Conservation (phyloP, 176 grass and related monocot genomes). For the Carex pumila region DNA sequence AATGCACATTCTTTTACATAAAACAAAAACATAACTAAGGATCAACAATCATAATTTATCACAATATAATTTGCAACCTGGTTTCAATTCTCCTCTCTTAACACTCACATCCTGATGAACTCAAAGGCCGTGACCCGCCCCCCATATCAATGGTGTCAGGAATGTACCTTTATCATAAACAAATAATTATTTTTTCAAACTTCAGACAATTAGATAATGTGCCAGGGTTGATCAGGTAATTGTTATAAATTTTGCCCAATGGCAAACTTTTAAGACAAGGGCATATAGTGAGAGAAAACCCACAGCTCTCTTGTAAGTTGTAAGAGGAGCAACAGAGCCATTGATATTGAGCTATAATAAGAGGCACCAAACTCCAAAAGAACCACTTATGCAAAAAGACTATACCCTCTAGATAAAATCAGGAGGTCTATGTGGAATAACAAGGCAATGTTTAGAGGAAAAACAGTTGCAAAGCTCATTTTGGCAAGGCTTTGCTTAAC, state of each 20-base stretch:
- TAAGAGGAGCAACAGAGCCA: neutral
- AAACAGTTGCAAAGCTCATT: neutral
- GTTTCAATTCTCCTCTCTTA: constrained; percentile 20
- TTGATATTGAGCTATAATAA: neutral
- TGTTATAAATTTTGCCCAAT: neutral
- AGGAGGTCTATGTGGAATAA: neutral
- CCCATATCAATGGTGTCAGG: constrained; percentile 75
- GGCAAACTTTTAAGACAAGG: neutral
- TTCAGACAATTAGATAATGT: neutral
- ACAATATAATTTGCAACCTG: constrained; percentile 3
- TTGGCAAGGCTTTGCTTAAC: neutral
- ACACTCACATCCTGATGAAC: constrained; percentile 59
- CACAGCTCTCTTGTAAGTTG: neutral
- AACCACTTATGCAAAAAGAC: neutral
- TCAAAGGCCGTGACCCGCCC: constrained; percentile 35
- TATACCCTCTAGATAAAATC: too few species aligned
- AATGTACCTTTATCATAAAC: constrained; percentile 56
- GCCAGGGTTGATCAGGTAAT: neutral
- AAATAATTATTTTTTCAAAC: neutral
- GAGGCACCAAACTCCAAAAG: neutral
- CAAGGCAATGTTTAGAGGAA: neutral
- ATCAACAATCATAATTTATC: constrained; percentile 28
- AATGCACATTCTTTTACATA: constrained; percentile 2
- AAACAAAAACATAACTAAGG: neutral
- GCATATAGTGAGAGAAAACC: neutral